Percentiles rank a stretch among this genome's conserved stretches.
Conservation (phyloP, 352 stramenopile genomes). For the Elongisporangium undulatum region DNA sequence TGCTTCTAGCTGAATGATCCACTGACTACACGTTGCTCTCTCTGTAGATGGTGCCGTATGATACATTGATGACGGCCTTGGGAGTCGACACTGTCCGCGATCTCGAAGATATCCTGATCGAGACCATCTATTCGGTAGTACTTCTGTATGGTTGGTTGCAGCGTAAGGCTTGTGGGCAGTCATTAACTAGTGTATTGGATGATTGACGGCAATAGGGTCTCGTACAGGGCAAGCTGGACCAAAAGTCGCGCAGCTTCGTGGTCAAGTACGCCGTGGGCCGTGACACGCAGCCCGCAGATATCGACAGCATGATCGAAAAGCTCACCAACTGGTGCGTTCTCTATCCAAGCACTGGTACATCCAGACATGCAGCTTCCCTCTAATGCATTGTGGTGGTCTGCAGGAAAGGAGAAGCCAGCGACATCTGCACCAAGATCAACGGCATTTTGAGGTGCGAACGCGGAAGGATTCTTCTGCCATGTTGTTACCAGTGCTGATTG, state of each 20-base stretch:
- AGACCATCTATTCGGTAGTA: slow-evolving; percentile 89
- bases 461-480: neutral
- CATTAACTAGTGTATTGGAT: slow-evolving; percentile 1
- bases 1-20: neutral
- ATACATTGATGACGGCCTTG: slow-evolving; percentile 69
- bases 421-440: slow-evolving; percentile 64
- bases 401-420: slow-evolving; percentile 55
- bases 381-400: neutral
- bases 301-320: slow-evolving; percentile 88
- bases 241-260: slow-evolving; percentile 75
- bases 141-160: neutral
- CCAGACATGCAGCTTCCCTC: neutral
- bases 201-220: slow-evolving; percentile 42
- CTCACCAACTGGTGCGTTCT: slow-evolving; percentile 69
- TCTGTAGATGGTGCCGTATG: slow-evolving; percentile 75
- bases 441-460: slow-evolving; percentile 49
- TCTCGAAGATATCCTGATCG: slow-evolving; percentile 92
- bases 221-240: slow-evolving; percentile 89
- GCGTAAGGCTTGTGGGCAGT: neutral
- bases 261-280: slow-evolving; percentile 88
- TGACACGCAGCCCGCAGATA: slow-evolving; percentile 80
- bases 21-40: neutral
- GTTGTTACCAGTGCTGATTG: neutral
- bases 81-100: slow-evolving; percentile 79
- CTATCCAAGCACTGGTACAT: neutral